phyloP scores from a whole-genome alignment of 2,329 filamentous ascomycete genomes.

The Apiospora pterosperma region DNA sequence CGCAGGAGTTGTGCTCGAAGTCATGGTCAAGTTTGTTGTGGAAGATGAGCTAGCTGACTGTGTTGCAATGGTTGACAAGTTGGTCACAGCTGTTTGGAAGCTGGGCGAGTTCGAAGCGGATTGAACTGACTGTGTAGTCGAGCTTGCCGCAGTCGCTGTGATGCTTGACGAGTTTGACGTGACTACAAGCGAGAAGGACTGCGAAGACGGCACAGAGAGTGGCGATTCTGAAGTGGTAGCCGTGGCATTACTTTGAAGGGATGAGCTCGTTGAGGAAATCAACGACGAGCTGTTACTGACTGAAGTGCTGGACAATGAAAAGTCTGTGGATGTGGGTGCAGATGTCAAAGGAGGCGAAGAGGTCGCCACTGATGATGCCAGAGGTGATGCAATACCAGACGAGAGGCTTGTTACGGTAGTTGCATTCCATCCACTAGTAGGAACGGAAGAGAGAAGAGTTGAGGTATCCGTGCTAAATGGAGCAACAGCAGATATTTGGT shows the following conservation, averaged over 20 bases:
- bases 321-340: not conserved
- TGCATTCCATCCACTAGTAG: constrained; percentile 28
- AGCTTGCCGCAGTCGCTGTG: not conserved
- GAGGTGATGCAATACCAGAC: constrained; percentile 8
- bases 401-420: constrained; percentile 17
- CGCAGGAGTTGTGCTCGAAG: not conserved
- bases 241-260: not conserved
- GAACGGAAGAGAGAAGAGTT: constrained; percentile 20
- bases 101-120: not conserved
- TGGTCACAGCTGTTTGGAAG: not conserved
- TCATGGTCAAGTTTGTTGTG: not conserved
- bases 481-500: constrained; percentile 12
- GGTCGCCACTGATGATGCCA: constrained; percentile 3
- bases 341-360: constrained; percentile 6
- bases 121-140: not conserved
- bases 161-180: not conserved
- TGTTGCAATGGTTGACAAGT: not conserved
- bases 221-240: not conserved
- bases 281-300: not conserved
- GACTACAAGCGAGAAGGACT: not conserved
- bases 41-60: not conserved
- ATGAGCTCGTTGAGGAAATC: not conserved
- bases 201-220: not conserved
- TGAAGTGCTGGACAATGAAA: not conserved
- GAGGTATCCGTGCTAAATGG: constrained; percentile 16